phyloP scores from a whole-genome alignment of 163 green algal genomes.

The Chlorella variabilis region DNA sequence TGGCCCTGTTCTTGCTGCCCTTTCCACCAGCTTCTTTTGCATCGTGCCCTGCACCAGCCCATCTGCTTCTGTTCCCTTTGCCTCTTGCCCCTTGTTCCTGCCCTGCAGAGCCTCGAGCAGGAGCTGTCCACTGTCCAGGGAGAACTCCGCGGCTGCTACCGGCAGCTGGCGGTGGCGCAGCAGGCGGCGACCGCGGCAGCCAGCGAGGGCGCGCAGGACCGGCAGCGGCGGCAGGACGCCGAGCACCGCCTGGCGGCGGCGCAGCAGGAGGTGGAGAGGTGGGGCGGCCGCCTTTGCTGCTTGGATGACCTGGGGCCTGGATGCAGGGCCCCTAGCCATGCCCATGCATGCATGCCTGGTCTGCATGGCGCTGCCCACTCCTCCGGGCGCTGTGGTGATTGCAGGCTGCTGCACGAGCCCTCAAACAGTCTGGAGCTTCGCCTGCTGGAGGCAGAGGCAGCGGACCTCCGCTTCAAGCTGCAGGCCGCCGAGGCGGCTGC shows the following conservation, averaged over 20 bases:
- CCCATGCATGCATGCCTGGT: no score
- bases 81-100: no score
- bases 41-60: background rate
- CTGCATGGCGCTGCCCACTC: no score
- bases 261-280: slow-evolving; percentile 24
- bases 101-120: background rate
- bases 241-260: slow-evolving; percentile 11
- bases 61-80: no score
- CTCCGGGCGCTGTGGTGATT: no score
- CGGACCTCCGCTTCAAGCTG: slow-evolving; percentile 31
- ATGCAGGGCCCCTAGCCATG: no score
- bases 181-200: background rate
- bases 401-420: slow-evolving; percentile 27
- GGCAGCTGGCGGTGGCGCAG: slow-evolving; percentile 17
- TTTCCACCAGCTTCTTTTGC: background rate
- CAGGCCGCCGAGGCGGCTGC: background rate
- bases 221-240: slow-evolving; percentile 3
- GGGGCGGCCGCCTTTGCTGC: background rate
- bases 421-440: slow-evolving; percentile 23
- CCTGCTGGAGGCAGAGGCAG: slow-evolving; percentile 30
- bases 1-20: no score
- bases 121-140: background rate
- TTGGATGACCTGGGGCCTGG: no score
- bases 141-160: slow-evolving; percentile 17
- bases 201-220: background rate